Evolutionary conservation across 352 stramenopile genomes (phyloP).

Genomic region (Phytophthora pisi): DNA sequence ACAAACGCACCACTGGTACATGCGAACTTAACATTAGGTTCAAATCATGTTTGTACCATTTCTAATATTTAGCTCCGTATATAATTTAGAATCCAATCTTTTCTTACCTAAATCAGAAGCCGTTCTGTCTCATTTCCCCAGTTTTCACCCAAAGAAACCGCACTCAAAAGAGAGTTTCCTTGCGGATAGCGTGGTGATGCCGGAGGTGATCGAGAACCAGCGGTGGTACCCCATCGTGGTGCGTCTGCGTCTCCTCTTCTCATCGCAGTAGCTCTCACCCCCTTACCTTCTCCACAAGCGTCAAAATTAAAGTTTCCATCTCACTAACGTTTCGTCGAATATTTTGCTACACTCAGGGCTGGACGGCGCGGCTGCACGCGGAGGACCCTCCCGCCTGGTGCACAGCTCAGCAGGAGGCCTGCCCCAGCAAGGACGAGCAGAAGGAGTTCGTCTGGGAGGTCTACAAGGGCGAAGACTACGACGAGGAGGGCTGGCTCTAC

Average conservation of each 20-base stretch:
- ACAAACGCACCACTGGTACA: too few relatives aligned
- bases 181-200: slow-evolving; percentile 26
- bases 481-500: slow-evolving; percentile 88
- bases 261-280: not conserved
- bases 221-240: slow-evolving; percentile 84
- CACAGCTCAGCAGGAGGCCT: slow-evolving; percentile 45
- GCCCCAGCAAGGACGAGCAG: slow-evolving; percentile 61
- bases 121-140: slow-evolving; percentile 18
- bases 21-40: too few relatives aligned
- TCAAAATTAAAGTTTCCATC: slow-evolving; percentile 4
- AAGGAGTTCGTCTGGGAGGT: slow-evolving; percentile 73
- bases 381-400: slow-evolving; percentile 80
- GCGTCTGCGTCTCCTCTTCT: slow-evolving; percentile 27
- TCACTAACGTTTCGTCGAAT: slow-evolving; percentile 11
- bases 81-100: too few relatives aligned
- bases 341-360: slow-evolving; percentile 52
- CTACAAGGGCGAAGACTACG: slow-evolving; percentile 86
- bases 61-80: too few relatives aligned
- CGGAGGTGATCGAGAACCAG: slow-evolving; percentile 89
- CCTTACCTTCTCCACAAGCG: not conserved
- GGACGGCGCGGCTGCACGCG: slow-evolving; percentile 67
- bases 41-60: too few relatives aligned
- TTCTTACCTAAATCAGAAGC: slow-evolving; percentile 4
- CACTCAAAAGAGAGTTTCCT: slow-evolving; percentile 4
- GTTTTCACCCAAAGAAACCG: slow-evolving; percentile 15